Base-by-base conservation (phyloP, 2,329 filamentous ascomycete species). In the Aspergillus puulaauensis region DNA sequence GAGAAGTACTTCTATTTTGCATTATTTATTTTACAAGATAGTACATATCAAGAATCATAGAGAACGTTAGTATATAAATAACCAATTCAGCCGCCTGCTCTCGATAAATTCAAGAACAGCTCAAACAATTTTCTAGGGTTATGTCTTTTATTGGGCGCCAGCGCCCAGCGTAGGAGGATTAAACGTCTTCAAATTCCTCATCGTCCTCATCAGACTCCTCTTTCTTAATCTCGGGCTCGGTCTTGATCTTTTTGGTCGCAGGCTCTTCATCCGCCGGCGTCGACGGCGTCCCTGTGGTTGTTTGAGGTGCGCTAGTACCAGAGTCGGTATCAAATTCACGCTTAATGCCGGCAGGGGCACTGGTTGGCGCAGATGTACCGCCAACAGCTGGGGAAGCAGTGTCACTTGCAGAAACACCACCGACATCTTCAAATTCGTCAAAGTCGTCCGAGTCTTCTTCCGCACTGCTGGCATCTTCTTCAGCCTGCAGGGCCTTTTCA, bases 371-470 rank as follows among this genome's bases (percentile, higher is more conserved):
- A 15, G 46, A 21, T 7, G n/a, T 37, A 14, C 43, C 58, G 7
- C 54, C 61, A 5, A 68, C 66, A 11, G 70, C 70, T 17, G 72
- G 72, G 15, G 72, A 76, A 7, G 64, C 68, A 4, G 74, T 68
- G 21, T 73, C 75, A 58, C 71, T 71, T 40, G 68, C 72, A 14
- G 74, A 72, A 11, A 71, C 66, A n/a, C 72, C 71, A 6, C 71
- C 72, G 6, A 80, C 73, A 43, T 80, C 77, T 60, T 79, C 78
- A 44, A 79, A 79, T 51, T 77, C 74, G 43, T 75, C 74, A n/a
- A 70, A 70, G 1, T 73, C 74, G 50, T 77, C 75, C 1, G 71
- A 76, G 39, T 72, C 70, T 6, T 77, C 75, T 3, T 75, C 74
- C 11, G 67, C 73, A 43, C 70, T 77, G 57, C 73, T 77, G 7